These are phyloP conservation scores for Acer negundo DNA, from an alignment of 345 rosid species.

Conservation along the genomic window DNA sequence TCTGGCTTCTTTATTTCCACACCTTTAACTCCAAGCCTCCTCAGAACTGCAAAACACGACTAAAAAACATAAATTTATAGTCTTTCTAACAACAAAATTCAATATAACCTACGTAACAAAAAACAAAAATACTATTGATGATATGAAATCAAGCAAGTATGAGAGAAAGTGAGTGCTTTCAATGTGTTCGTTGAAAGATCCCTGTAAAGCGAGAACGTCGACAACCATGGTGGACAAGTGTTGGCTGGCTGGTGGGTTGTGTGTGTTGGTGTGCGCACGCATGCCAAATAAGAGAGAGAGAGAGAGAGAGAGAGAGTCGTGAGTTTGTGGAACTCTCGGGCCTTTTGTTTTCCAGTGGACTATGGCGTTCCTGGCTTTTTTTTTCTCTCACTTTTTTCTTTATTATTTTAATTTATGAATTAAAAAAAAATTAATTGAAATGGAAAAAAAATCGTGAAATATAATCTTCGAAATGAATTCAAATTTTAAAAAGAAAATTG, in stretches of 20 bases:
- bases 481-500: no score
- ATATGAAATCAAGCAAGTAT: neutral
- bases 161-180: slow-evolving; percentile 43
- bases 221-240: slow-evolving; percentile 53
- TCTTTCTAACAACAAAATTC: neutral
- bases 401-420: no score
- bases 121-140: neutral
- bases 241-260: slow-evolving; percentile 15
- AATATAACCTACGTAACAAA: neutral
- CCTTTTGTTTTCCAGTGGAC: slow-evolving; percentile 12
- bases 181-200: slow-evolving; percentile 96
- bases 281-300: neutral
- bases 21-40: slow-evolving; percentile 86
- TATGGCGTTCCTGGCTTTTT: neutral
- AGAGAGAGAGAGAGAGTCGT: slow-evolving; percentile 8
- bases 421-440: no score
- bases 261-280: neutral
- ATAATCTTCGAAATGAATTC: no score
- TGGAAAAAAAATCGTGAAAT: no score
- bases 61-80: neutral
- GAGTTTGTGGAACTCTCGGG: neutral
- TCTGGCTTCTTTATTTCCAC: slow-evolving; percentile 87
- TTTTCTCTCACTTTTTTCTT: no score
- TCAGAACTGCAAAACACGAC: slow-evolving; percentile 42
- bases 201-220: slow-evolving; percentile 95